Base-by-base conservation (phyloP, 1,284 basidiomycete species). In the Apiotrichum akiyoshidainum region DNA sequence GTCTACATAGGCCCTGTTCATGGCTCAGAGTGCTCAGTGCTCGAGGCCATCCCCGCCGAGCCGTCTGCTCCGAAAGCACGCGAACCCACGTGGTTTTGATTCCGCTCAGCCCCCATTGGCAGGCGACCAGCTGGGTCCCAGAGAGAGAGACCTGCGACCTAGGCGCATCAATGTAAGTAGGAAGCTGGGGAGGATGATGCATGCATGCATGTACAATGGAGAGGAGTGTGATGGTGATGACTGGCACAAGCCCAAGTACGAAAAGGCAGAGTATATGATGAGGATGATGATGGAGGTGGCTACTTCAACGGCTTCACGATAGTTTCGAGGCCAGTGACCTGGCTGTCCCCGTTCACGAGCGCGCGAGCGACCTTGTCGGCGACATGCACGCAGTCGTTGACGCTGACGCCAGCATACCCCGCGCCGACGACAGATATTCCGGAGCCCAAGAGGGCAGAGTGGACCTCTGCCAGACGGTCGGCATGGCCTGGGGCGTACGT, bases 321-420 rank as follows among this genome's bases (percentile, higher is more conserved):
- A 19, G 65, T 52, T 65, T 79, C 78, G 54, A 79, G 55, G 0
- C 78, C 78, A 10, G 75, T 79, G 6, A 68, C 65, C 0, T 14
- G 35, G n/a, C 57, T 42, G 2, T 58, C 45, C 1, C 66, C 67
- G 1, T 51, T n/a, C 0, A 37, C 54, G 21, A 79, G 50, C 2
- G 54, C 63, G 19, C 61, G 58, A 0, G 75, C 77, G 11, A 79
- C 70, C 7, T 61, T 63, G 66, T 85, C 83, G 11, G 87, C 92
- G 6, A 84, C 84, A 68, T 87, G 84, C 33, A 95, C 84, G 73
- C 92, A 94, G 71, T 97, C 94, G 17, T 89, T 90, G 6, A 97
- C 83, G 58, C 92, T 93, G 1, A 95, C 90, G 1, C 92, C 94
- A 0, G 84, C 86, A 35, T 93, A 90, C 12, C 91, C 91, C 6